phyloP scores from a whole-genome alignment of 176 grass and related monocot species.

The Oryza brachyantha region DNA sequence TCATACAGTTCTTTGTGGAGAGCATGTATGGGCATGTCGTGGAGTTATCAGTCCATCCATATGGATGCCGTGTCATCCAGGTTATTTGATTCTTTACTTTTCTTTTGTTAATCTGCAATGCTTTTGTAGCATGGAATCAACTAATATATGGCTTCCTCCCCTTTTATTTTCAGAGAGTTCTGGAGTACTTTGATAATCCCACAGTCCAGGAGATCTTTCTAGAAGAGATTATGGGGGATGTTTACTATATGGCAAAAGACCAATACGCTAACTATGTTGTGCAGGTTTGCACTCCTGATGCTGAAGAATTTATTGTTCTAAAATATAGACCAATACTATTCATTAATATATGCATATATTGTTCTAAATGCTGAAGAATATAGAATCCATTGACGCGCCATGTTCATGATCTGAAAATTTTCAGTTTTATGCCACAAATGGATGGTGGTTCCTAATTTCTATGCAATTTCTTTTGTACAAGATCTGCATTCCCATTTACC shows the following conservation, averaged over 20 bases:
- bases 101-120: not conserved
- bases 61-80: conserved; percentile 11
- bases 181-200: conserved; percentile 2
- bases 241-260: not conserved
- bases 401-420: not conserved
- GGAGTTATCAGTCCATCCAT: not conserved
- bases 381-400: not conserved
- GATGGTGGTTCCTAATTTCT: not conserved
- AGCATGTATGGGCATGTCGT: not conserved
- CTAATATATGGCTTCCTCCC: not conserved
- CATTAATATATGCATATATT: not conserved
- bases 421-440: not conserved
- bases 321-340: no score
- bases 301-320: not conserved
- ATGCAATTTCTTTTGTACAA: not conserved
- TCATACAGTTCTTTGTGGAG: not conserved
- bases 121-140: not conserved
- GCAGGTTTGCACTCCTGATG: not conserved
- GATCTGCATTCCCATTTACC: not conserved
- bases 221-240: not conserved
- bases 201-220: not conserved
- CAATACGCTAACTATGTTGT: conserved; percentile 13
- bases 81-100: not conserved
- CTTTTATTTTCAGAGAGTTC: not conserved
- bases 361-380: not conserved